A percentile compares a stretch with the other conserved stretches of the same genome.
phyloP scores from a whole-genome alignment of 768 basidiomycete species.

The Tulasnella calospora region DNA sequence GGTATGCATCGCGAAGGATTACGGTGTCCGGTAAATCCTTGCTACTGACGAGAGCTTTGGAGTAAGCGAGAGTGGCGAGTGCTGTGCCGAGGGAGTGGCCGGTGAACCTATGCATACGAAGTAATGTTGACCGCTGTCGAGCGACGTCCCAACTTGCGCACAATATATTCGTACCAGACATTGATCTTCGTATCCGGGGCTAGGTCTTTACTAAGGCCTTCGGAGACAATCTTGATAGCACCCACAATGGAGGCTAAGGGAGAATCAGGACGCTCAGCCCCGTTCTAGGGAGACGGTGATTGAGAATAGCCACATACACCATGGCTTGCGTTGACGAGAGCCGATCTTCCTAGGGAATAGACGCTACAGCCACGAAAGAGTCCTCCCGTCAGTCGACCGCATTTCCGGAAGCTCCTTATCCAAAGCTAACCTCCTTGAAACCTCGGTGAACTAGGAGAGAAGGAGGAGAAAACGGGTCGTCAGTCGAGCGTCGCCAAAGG shows the following conservation, averaged over 20 bases:
- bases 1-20: constrained; percentile 30
- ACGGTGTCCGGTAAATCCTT: constrained; percentile 8
- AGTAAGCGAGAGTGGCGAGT: constrained; percentile 26
- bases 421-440: constrained; percentile 24
- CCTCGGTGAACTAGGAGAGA: constrained; percentile 24
- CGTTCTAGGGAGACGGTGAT: background rate
- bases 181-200: constrained; percentile 19
- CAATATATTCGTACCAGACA: constrained; percentile 21
- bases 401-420: background rate
- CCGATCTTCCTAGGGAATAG: background rate
- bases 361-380: background rate
- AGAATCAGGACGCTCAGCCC: background rate
- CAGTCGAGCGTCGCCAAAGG: background rate
- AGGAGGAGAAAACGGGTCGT: background rate
- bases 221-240: constrained; percentile 23
- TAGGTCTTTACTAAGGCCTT: constrained; percentile 15
- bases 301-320: background rate
- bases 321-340: constrained; percentile 8
- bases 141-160: no score
- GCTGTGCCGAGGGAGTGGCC: constrained; percentile 29
- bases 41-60: background rate
- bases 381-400: background rate
- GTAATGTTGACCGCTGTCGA: background rate
- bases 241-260: constrained; percentile 25
- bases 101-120: constrained; percentile 21